A percentile compares a stretch with the other conserved stretches of the same genome.
Conservation (phyloP, 345 rosid genomes). For the Rhodamnia rubescens region DNA sequence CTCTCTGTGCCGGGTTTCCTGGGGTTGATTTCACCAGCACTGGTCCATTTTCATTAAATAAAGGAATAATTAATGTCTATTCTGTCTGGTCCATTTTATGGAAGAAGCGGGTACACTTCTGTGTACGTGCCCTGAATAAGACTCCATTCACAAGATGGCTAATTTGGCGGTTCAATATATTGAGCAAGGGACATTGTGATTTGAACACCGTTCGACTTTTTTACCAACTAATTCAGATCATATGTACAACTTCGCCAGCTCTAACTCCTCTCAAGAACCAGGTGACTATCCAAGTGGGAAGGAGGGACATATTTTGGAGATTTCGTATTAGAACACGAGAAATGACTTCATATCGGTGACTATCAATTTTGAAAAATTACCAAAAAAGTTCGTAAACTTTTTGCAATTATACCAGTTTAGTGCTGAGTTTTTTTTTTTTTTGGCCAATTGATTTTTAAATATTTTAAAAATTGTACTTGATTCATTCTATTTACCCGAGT, state of each 20-base stretch:
- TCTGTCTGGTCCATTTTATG: not conserved
- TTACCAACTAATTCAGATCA: not conserved
- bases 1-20: constrained; percentile 18
- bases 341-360: not conserved
- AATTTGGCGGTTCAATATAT: not conserved
- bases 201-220: not conserved
- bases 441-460: no score
- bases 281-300: not conserved
- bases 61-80: not conserved
- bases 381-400: no score
- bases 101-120: not conserved
- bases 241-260: not conserved
- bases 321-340: not conserved
- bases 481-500: no score
- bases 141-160: not conserved
- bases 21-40: constrained; percentile 22
- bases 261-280: not conserved
- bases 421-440: no score
- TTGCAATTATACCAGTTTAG: no score
- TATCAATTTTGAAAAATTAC: not conserved
- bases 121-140: not conserved
- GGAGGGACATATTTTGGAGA: not conserved
- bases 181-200: not conserved
- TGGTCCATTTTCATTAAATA: no score
- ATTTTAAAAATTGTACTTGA: no score